Conservation (phyloP, 2,329 filamentous ascomycete genomes). For the Diaporthe aspalathi region DNA sequence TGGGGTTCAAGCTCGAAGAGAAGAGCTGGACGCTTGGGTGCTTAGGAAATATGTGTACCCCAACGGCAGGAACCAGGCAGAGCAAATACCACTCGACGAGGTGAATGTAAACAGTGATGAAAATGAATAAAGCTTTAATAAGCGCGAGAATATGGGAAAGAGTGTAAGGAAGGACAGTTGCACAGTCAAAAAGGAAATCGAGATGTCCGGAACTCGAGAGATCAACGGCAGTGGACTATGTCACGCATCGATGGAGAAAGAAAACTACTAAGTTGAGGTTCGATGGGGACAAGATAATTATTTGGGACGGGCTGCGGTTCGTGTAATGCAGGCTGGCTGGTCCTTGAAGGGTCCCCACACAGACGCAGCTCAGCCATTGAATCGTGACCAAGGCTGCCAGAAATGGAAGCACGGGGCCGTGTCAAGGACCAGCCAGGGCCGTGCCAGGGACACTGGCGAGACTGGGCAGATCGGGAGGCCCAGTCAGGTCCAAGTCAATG, state of each 20-base stretch:
- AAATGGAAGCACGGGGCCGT: conserved; percentile 32
- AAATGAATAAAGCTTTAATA: conserved; percentile 12
- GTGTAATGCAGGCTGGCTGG: conserved; percentile 30
- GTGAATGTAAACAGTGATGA: background rate
- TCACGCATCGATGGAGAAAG: conserved; percentile 15
- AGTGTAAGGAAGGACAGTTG: background rate
- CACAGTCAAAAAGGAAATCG: conserved; percentile 9
- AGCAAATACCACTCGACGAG: background rate
- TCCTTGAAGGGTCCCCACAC: conserved; percentile 27
- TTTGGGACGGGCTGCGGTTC: conserved; percentile 18
- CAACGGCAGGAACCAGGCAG: background rate
- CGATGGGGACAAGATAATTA: conserved; percentile 16
- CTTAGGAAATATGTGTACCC: background rate
- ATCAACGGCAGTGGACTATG: background rate
- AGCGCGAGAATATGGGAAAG: background rate
- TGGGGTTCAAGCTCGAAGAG: background rate
- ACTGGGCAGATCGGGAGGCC: conserved; percentile 23
- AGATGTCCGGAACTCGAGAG: background rate
- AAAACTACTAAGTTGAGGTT: conserved; percentile 1
- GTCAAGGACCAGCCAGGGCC: conserved; percentile 23
- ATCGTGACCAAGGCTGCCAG: conserved; percentile 19
- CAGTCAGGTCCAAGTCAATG: conserved; percentile 14
- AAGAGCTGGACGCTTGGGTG: background rate
- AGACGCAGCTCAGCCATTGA: conserved; percentile 27
- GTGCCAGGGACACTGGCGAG: conserved; percentile 15